Evolutionary conservation across 441 rosid genomes (phyloP).

Genomic region (Croton setiger): DNA sequence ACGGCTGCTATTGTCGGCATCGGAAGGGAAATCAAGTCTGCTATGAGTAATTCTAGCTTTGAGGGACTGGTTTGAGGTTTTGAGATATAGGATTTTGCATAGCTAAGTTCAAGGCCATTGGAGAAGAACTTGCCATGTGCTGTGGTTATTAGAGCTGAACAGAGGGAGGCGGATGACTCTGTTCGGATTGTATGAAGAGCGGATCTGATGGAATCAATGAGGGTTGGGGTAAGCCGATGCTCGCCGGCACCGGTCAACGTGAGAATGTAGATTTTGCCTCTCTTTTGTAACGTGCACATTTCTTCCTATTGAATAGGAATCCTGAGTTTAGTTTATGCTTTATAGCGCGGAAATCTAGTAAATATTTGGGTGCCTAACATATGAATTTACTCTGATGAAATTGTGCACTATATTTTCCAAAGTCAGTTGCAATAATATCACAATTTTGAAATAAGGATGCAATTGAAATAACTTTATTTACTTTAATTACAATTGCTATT

Average conservation of each 20-base stretch:
- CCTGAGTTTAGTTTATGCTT: too few relatives aligned
- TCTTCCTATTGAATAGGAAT: slow-evolving; percentile 3
- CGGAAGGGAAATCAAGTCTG: slow-evolving; percentile 59
- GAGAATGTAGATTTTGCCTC: slow-evolving; percentile 44
- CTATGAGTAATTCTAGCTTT: slow-evolving; percentile 36
- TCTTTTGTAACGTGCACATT: slow-evolving; percentile 58
- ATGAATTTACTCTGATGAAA: too few relatives aligned
- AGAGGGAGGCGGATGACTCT: slow-evolving; percentile 30
- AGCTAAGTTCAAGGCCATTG: slow-evolving; percentile 60
- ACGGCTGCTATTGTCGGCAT: slow-evolving; percentile 76
- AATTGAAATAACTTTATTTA: too few relatives aligned
- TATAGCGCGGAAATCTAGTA: too few relatives aligned
- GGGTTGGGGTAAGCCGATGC: slow-evolving; percentile 57
- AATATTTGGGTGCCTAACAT: too few relatives aligned
- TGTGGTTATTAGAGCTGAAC: slow-evolving; percentile 52
- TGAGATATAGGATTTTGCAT: slow-evolving; percentile 30
- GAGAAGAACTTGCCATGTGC: slow-evolving; percentile 71
- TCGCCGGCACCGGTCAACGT: slow-evolving; percentile 52
- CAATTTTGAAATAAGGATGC: too few relatives aligned
- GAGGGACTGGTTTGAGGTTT: slow-evolving; percentile 30
- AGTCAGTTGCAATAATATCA: too few relatives aligned
- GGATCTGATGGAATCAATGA: slow-evolving; percentile 40
- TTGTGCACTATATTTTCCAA: too few relatives aligned
- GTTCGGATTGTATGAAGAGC: slow-evolving; percentile 36
- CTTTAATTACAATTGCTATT: too few relatives aligned